Base-by-base conservation (phyloP, 495 filamentous ascomycete species). In the Collariella sp. region DNA sequence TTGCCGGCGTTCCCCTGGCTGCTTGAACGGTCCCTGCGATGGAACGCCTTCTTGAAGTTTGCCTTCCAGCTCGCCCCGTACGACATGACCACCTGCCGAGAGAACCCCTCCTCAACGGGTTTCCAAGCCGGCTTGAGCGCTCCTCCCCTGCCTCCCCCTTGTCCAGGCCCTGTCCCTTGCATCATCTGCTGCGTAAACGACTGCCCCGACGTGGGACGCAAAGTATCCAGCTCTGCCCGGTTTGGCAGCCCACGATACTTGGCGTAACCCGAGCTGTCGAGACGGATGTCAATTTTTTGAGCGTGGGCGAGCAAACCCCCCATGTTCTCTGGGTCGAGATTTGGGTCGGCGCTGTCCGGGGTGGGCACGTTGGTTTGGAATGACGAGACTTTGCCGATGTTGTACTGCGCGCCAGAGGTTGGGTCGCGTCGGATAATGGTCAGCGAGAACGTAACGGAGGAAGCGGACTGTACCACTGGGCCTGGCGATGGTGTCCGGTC, bases 381-480 rank as follows among this genome's bases (percentile, higher is more conserved):
- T 5, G 73, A 71, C 2, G 76, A 75, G 38, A 95, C 81, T 39
- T 72, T 85, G 5, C 85, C 89, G 24, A 96, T 83, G 59, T 96
- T 96, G 88, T 88, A 95, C 66, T 98, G 93, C 36, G 75, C 78
- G 11, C 84, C 83, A 23, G 84, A 84, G 1, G 80, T 73, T 3
- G 89, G 86, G 69, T 96, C 89, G 33, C 93, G 86, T 13, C 93
- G 85, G 49, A 98, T 95, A 12, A 98, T 71, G 0, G 87, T 95
- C 29, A 96, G 78, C n/a, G 83, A 81, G 45, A 76, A 83, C 0
- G 72, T 65, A 5, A 55, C 38, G 10, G 58, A 61, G 0, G 57
- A 54, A 12, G 59, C 49, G 4, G 47, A 20, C 2, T 26, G 50
- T 1, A 51, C 50, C 9, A 24, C 3, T 15, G 46, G 55, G 5